Conservation (phyloP, 208 protist species). For the Zelonia costaricensis region DNA sequence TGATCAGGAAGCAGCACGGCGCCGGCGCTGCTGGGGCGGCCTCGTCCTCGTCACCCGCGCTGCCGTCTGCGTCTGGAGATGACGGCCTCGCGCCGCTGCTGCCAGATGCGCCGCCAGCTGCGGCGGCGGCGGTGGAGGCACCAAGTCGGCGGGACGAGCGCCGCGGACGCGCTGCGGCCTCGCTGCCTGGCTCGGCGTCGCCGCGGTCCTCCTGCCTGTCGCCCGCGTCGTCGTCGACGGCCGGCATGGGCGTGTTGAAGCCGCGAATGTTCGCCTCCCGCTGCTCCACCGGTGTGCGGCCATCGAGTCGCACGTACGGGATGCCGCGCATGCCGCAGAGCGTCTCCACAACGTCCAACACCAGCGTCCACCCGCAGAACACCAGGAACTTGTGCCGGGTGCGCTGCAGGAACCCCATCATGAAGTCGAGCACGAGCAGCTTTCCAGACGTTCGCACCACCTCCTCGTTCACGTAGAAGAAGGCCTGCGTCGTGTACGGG, state of each 20-base stretch:
- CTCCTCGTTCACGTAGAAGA: slow-evolving; percentile 63
- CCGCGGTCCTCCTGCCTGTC: too few species aligned
- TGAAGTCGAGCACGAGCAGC: slow-evolving; percentile 85
- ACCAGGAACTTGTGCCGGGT: slow-evolving; percentile 91
- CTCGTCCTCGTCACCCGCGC: background rate
- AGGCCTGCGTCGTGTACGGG: slow-evolving; percentile 78
- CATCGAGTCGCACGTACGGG: slow-evolving; percentile 74
- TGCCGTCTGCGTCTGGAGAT: background rate
- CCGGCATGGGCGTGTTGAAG: slow-evolving; percentile 58
- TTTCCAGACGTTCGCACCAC: slow-evolving; percentile 74
- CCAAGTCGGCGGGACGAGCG: too few species aligned
- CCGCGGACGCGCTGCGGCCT: too few species aligned
- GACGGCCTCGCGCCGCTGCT: too few species aligned
- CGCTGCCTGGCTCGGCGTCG: background rate
- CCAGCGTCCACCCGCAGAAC: slow-evolving; percentile 94
- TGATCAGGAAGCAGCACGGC: slow-evolving; percentile 91
- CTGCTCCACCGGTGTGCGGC: slow-evolving; percentile 41
- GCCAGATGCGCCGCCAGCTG: too few species aligned
- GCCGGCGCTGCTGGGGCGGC: background rate
- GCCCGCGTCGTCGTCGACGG: background rate
- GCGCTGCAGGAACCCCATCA: slow-evolving; percentile 69
- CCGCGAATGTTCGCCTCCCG: slow-evolving; percentile 81
- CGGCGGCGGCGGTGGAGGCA: background rate
- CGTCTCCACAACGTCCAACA: slow-evolving; percentile 81
- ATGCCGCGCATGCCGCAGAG: slow-evolving; percentile 44